Base-by-base conservation (phyloP, 139 green algal species). In the Micromonas pusilla region DNA sequence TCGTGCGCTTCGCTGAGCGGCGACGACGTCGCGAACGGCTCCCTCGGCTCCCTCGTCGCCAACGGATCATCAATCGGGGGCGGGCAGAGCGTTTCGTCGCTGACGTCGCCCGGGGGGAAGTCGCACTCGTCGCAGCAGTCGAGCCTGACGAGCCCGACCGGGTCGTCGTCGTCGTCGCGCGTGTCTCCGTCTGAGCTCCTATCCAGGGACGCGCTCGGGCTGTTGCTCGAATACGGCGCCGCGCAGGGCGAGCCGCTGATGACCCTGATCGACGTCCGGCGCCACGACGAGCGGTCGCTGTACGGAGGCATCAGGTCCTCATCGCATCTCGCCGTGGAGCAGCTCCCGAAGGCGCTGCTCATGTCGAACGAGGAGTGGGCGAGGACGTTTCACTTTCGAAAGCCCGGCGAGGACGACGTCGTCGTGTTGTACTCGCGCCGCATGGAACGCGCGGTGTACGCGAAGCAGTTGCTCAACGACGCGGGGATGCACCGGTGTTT, bases 361-460 rank as follows among this genome's bases (percentile, higher is more conserved):
- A 28, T 63, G 30, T 21, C 19, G 19, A n/a, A 60, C 4, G 68
- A 75, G 23, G 68, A 75, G 32, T 75, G 36, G 37, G 6, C 62
- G 3, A 34, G 68, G 3, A 36, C 33, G 68, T 75, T 75, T 75
- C 36, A 39, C n/a, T 75, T 75, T 62, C 68, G n/a, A 3, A 75
- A 75, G 26, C 68, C 68, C 2, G 31, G 23, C 21, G 21, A 34
- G 37, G 68, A 75, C 28, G 30, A 60, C n/a, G 28, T 75, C 20
- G 25, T 75, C 21, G 26, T 75, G 25, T 34, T 75, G 4, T 26
- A 63, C 37, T 62, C 20, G 3, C n/a, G 68, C 2, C 30, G 37
- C 20, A 1, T 28, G 36, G 31, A 28, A 1, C 19, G 26, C 31
- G 68, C 68, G 37, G 26, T 13, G 20, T 75, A 39, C 34, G 68